phyloP scores from a whole-genome alignment of 1,139 yeast species.

The Suhomyces bokatorum region DNA sequence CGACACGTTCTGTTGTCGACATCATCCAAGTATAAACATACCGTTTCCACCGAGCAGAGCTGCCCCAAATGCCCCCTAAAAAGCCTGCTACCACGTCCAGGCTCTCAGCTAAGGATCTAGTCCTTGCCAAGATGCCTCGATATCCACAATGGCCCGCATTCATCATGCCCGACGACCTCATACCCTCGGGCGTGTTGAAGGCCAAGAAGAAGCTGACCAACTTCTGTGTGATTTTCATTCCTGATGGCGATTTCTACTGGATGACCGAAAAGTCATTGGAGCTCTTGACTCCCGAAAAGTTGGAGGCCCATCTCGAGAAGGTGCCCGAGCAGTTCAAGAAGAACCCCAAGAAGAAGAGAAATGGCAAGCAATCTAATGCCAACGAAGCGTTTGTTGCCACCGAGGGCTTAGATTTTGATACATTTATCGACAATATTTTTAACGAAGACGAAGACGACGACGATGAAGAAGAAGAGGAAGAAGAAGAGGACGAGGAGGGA shows the following conservation, averaged over 20 bases:
- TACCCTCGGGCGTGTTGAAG: slow-evolving; percentile 40
- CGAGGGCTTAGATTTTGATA: slow-evolving; percentile 38
- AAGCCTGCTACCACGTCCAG: slow-evolving; percentile 17
- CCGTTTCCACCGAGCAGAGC: background rate
- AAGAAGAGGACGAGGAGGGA: slow-evolving; percentile 32
- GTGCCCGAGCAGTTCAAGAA: slow-evolving; percentile 27
- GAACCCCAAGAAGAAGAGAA: slow-evolving; percentile 22
- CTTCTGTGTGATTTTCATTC: slow-evolving; percentile 48
- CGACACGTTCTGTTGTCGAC: slow-evolving; percentile 1
- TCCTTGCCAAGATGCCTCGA: slow-evolving; percentile 50
- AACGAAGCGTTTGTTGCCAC: slow-evolving; percentile 46
- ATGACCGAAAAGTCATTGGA: slow-evolving; percentile 43
- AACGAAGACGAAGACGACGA: slow-evolving; percentile 24
- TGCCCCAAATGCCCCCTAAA: slow-evolving; percentile 30
- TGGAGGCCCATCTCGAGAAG: slow-evolving; percentile 30
- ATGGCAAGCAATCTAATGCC: slow-evolving; percentile 34
- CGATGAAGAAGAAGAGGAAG: slow-evolving; percentile 31
- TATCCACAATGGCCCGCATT: slow-evolving; percentile 54
- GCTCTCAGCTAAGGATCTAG: slow-evolving; percentile 39
- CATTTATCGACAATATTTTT: slow-evolving; percentile 37
- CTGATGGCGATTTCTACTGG: slow-evolving; percentile 53
- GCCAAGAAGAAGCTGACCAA: slow-evolving; percentile 42
- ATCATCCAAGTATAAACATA: slow-evolving; percentile 1
- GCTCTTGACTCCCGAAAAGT: slow-evolving; percentile 30
- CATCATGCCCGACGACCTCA: slow-evolving; percentile 43